Conservation (phyloP, 2,329 filamentous ascomycete species). For the Pyrenophora teres region DNA sequence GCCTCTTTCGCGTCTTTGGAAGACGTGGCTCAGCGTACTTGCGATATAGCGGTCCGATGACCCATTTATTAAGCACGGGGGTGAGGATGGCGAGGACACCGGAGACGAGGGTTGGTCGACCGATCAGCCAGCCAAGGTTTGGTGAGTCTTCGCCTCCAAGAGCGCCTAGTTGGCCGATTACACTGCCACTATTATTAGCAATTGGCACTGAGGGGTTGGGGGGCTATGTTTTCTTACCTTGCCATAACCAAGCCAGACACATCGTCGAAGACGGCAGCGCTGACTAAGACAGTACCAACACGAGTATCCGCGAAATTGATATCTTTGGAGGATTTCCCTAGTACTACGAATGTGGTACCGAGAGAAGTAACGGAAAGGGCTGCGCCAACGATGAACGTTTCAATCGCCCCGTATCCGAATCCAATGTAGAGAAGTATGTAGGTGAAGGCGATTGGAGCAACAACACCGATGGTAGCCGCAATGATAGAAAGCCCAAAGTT, state of each 20-base stretch:
- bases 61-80: constrained; percentile 36
- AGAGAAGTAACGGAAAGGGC: constrained; percentile 31
- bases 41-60: constrained; percentile 41
- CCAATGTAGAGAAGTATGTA: constrained; percentile 50
- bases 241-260: constrained; percentile 1
- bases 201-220: constrained; percentile 39
- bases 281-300: constrained; percentile 45
- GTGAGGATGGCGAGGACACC: constrained; percentile 20
- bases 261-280: not conserved
- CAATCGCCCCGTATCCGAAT: constrained; percentile 47
- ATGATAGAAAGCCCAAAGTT: constrained; percentile 40
- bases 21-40: constrained; percentile 20
- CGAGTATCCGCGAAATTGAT: constrained; percentile 51
- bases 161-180: constrained; percentile 29
- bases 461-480: too few relatives aligned
- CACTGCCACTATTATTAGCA: constrained; percentile 47
- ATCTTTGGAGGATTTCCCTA: constrained; percentile 35
- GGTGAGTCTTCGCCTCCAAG: constrained; percentile 12
- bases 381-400: constrained; percentile 37
- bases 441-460: constrained; percentile 22
- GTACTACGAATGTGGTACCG: constrained; percentile 44
- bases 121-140: constrained; percentile 30
- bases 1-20: constrained; percentile 22
- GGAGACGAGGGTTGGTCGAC: constrained; percentile 32
- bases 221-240: not conserved